Evolutionary conservation across 768 basidiomycete species (phyloP), one percentile per base, ranked within the genome.

Genomic region (Lactifluus volemus): DNA sequence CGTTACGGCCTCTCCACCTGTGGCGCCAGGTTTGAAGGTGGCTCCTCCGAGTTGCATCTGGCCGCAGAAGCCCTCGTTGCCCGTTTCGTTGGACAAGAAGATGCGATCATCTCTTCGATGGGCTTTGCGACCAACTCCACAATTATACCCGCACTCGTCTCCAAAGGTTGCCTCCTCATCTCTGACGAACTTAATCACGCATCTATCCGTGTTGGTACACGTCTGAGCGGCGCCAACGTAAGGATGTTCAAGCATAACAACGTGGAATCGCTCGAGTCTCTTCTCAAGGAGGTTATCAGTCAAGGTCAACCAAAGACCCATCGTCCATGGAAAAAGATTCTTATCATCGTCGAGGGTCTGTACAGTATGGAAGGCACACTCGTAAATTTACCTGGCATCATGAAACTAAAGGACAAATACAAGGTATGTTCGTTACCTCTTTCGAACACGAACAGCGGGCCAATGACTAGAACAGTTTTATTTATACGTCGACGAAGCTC

Each of bases 331-430:
- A 97, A 96, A 78, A 98, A 96, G 78, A 98, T 99, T 63, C 73
- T 99, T 42, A 65, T 99, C 48, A 83, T 97, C 57, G 92, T 98
- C 12, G 97, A 99, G 71, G 97, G 97, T 3, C 73, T 99, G 48
- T 98, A 92, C 76, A 93, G 90, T 63, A 99, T 99, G 97, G 97
- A 98, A 74, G 97, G 97, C n/a, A 94, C 91, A 9, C 68, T 98
- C 65, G 84, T 89, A 39, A 84, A 98, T 71, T 69, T 99, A 47
- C 97, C 95, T 4, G 78, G 69, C 12, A 76, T 99, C 57, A 67
- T 98, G 59, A 88, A 89, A 65, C 79, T 99, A 55, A 98, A 97
- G 79, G 80, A 86, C 72, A 88, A 86, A 70, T 98, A 97, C 81
- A 98, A 98, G 84, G 96, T 94, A 61, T 53, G 79, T 65, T 49